Evolutionary conservation across 164 flowering plant species (phyloP).

Genomic region (Chloranthus sessilifolius): DNA sequence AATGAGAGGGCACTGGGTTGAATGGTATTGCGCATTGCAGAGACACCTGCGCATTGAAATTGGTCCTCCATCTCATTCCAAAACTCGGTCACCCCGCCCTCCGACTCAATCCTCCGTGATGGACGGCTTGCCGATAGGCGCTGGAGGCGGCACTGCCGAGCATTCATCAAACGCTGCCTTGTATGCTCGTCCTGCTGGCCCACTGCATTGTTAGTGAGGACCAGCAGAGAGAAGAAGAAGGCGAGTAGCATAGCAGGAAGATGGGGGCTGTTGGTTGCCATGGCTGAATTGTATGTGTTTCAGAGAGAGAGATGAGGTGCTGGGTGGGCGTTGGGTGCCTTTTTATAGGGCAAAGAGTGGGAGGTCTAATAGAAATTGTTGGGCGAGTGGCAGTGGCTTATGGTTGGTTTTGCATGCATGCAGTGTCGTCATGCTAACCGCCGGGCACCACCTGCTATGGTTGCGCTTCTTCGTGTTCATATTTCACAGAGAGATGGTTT

Average conservation of each 20-base stretch:
- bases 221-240: slow-evolving; percentile 14
- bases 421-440: not conserved
- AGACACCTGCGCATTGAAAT: slow-evolving; percentile 34
- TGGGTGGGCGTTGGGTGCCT: not conserved
- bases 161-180: slow-evolving; percentile 7
- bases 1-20: slow-evolving; percentile 22
- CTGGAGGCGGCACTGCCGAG: slow-evolving; percentile 28
- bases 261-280: not conserved
- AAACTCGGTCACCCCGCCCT: slow-evolving; percentile 33
- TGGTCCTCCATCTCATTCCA: slow-evolving; percentile 33
- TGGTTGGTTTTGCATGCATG: not conserved
- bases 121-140: slow-evolving; percentile 22
- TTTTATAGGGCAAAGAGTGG: not conserved
- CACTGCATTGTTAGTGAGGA: not conserved
- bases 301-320: not conserved
- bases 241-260: slow-evolving; percentile 15
- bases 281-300: no score
- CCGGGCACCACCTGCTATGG: not conserved
- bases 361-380: not conserved
- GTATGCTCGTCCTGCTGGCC: not conserved
- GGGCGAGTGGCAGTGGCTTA: not conserved
- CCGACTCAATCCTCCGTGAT: slow-evolving; percentile 17
- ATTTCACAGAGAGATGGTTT: no score
- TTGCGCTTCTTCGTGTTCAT: not conserved
- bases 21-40: slow-evolving; percentile 22